phyloP scores from a whole-genome alignment of 768 basidiomycete species.

The Cystoderma amianthinum region DNA sequence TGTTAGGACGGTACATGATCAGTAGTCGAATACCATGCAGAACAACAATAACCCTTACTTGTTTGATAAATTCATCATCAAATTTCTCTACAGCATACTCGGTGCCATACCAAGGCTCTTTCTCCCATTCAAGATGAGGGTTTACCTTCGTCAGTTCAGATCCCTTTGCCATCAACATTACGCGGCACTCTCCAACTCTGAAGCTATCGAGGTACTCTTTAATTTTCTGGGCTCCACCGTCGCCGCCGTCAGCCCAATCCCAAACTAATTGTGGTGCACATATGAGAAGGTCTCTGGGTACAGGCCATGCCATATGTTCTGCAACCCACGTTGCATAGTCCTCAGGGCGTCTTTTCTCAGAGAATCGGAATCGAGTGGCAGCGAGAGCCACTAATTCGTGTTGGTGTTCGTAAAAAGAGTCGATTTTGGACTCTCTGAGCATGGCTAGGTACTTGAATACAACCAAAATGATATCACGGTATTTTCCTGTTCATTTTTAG shows the following conservation, averaged over 20 bases:
- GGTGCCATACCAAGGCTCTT: conserved; percentile 92
- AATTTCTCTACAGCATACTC: conserved; percentile 72
- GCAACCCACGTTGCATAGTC: conserved; percentile 73
- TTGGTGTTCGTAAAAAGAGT: conserved; percentile 66
- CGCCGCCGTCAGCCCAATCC: conserved; percentile 60
- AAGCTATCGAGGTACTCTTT: conserved; percentile 56
- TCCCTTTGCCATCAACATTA: conserved; percentile 74
- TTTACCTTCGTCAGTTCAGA: conserved; percentile 49
- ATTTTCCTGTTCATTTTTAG: conserved; percentile 46
- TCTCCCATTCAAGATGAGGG: conserved; percentile 46
- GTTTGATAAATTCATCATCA: conserved; percentile 51
- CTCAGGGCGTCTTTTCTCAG: conserved; percentile 78
- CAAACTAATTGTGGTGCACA: conserved; percentile 64
- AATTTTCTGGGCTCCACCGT: conserved; percentile 41
- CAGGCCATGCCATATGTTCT: conserved; percentile 72
- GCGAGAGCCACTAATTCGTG: conserved; percentile 69
- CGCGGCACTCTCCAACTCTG: conserved; percentile 51
- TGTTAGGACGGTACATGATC: conserved; percentile 17
- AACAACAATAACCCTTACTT: conserved; percentile 24
- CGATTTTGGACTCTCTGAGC: conserved; percentile 52
- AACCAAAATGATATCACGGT: conserved; percentile 61
- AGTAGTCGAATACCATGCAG: conserved; percentile 1
- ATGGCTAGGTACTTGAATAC: conserved; percentile 77
- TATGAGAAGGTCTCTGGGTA: conserved; percentile 72
- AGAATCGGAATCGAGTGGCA: conserved; percentile 74